phyloP scores from a whole-genome alignment of 441 rosid species.

The Populus hybrid region DNA sequence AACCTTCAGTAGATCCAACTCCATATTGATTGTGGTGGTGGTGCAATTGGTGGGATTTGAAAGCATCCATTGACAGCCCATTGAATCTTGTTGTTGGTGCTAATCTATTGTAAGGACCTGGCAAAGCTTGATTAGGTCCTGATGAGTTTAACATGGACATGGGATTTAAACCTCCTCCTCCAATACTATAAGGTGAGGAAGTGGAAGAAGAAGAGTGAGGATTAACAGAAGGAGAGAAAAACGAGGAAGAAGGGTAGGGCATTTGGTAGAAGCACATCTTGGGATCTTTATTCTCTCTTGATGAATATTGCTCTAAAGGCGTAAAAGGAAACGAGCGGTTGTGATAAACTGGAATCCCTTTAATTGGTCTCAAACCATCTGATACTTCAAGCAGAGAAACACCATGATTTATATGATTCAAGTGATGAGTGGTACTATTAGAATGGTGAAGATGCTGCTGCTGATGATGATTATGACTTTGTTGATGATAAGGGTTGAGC shows the following conservation, averaged over 20 bases:
- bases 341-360: slow-evolving; percentile 79
- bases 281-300: slow-evolving; percentile 31
- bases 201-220: slow-evolving; percentile 4
- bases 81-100: slow-evolving; percentile 40
- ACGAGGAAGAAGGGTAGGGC: slow-evolving; percentile 28
- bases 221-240: slow-evolving; percentile 15
- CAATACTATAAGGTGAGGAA: slow-evolving; percentile 14
- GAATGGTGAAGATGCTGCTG: slow-evolving; percentile 16
- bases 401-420: slow-evolving; percentile 26
- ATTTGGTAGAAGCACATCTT: slow-evolving; percentile 35
- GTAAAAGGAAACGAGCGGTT: slow-evolving; percentile 60
- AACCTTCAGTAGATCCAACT: slow-evolving; percentile 40
- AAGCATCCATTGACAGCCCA: slow-evolving; percentile 42
- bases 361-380: slow-evolving; percentile 54
- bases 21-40: slow-evolving; percentile 34
- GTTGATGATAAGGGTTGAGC: slow-evolving; percentile 10
- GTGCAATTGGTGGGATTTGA: slow-evolving; percentile 36
- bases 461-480: neutral
- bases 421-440: slow-evolving; percentile 7
- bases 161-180: slow-evolving; percentile 24
- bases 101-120: slow-evolving; percentile 23
- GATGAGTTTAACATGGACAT: slow-evolving; percentile 18
- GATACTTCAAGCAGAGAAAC: slow-evolving; percentile 39
- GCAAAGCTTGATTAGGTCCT: slow-evolving; percentile 13
- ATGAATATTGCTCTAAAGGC: slow-evolving; percentile 19